Conservation (phyloP, 495 filamentous ascomycete species). For the Aspergillus campestris region DNA sequence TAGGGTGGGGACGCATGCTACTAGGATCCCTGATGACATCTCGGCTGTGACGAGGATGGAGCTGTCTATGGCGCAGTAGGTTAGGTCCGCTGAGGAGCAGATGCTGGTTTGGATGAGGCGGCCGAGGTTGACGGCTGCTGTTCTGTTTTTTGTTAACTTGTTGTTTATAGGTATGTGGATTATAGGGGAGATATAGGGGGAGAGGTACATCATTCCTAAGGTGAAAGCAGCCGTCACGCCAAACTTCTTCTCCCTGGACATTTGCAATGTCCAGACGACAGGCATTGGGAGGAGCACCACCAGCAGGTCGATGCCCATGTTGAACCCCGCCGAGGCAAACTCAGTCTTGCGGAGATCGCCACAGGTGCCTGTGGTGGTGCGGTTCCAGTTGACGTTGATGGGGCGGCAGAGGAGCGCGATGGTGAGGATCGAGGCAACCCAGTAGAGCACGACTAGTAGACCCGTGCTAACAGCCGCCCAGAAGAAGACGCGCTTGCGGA, state of each 20-base stretch:
- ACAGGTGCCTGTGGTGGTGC: conserved; percentile 7
- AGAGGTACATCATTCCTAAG: conserved; percentile 10
- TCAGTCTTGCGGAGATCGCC: conserved; percentile 7
- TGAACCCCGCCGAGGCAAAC: conserved; percentile 15
- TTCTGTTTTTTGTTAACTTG: not conserved
- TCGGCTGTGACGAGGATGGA: conserved; percentile 12
- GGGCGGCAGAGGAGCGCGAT: conserved; percentile 14
- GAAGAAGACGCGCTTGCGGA: conserved; percentile 2
- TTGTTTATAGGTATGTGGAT: not conserved
- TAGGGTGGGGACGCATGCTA: conserved; percentile 11
- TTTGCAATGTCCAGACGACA: conserved; percentile 2
- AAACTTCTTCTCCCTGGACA: no score
- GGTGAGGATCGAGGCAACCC: conserved; percentile 8
- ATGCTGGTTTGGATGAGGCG: conserved; percentile 10
- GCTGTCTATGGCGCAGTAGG: conserved; percentile 7
- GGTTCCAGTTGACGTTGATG: conserved; percentile 15
- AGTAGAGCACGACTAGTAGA: conserved; percentile 11
- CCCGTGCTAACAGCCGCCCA: conserved; percentile 2
- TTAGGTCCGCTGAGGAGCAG: conserved; percentile 5
- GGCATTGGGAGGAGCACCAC: conserved; percentile 13
- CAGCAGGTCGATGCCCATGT: conserved; percentile 11
- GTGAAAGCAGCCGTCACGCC: not conserved
- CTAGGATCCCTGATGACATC: conserved; percentile 10
- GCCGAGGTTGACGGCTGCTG: conserved; percentile 11
- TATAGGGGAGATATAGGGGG: not conserved